Conservation (phyloP, 768 basidiomycete species). For the Trametes villosa region DNA sequence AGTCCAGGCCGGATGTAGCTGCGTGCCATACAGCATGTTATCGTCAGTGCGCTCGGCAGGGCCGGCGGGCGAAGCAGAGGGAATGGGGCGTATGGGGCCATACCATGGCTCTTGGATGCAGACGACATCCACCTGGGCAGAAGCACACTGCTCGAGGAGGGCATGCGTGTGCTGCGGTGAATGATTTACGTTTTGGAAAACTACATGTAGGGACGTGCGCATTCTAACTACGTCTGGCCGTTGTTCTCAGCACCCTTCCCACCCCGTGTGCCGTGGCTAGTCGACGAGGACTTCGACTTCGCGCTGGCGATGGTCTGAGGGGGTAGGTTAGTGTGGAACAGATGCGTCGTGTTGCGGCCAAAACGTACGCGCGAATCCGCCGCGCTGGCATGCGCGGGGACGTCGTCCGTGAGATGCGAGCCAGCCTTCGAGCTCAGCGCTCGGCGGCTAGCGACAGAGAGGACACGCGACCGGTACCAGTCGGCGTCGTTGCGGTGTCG, state of each 20-base stretch:
- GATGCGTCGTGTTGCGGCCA: neutral
- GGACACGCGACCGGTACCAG: neutral
- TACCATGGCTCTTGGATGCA: constrained; percentile 8
- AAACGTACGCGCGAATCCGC: neutral
- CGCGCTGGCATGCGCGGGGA: neutral
- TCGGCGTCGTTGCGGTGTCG: neutral
- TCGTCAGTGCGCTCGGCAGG: constrained; percentile 3
- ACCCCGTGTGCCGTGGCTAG: neutral
- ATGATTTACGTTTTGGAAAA: constrained; percentile 3
- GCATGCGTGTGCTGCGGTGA: constrained; percentile 2
- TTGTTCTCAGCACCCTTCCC: neutral
- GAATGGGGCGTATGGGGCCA: constrained; percentile 1
- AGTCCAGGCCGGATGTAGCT: neutral
- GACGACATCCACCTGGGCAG: neutral
- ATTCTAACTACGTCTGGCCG: neutral
- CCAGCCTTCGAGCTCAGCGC: too few species aligned
- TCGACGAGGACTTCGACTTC: too few species aligned
- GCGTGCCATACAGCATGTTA: constrained; percentile 8
- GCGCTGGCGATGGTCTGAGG: neutral
- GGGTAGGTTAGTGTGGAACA: neutral
- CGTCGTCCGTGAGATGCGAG: neutral
- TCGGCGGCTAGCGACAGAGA: neutral
- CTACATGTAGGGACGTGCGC: neutral
- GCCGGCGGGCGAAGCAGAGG: neutral
- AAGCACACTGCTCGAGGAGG: neutral